Conservation (phyloP, 179 eudicot genomes). For the Camellia oleifera region DNA sequence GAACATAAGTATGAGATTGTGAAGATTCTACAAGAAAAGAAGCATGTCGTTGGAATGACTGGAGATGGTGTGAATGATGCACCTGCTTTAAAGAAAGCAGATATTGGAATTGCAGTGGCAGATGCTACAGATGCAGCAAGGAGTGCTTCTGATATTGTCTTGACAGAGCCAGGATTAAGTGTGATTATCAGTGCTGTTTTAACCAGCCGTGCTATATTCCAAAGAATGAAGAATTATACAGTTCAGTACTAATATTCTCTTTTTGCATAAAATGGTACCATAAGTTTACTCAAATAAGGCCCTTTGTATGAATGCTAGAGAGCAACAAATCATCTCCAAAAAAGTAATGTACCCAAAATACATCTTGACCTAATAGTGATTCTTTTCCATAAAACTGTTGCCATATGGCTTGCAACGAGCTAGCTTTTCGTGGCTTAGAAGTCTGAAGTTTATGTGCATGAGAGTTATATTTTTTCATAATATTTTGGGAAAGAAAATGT, state of each 20-base stretch:
- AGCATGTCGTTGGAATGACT: conserved; percentile 79
- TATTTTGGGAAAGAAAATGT: not conserved
- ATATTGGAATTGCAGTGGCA: conserved; percentile 78
- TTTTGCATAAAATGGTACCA: not conserved
- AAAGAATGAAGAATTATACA: conserved; percentile 75
- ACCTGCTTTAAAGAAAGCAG: conserved; percentile 80
- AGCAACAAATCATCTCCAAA: not conserved
- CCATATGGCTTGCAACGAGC: not conserved
- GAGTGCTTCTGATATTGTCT: conserved; percentile 71
- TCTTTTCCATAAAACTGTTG: not conserved
- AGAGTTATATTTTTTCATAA: not conserved
- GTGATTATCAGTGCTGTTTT: conserved; percentile 75
- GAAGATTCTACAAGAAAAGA: conserved; percentile 69
- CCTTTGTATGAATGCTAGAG: not conserved
- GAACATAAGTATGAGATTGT: conserved; percentile 83
- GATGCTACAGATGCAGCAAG: conserved; percentile 90
- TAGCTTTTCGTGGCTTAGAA: not conserved
- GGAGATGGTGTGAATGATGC: conserved; percentile 92
- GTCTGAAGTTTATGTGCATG: not conserved
- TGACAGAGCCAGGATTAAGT: conserved; percentile 80
- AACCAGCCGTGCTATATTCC: conserved; percentile 78
- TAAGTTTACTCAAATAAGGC: not conserved
- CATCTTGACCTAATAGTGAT: not conserved
- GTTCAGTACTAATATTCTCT: conserved; percentile 27
- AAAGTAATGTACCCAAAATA: conserved; percentile 2